phyloP scores from a whole-genome alignment of 2,329 filamentous ascomycete species.

The Eutypella sp. region DNA sequence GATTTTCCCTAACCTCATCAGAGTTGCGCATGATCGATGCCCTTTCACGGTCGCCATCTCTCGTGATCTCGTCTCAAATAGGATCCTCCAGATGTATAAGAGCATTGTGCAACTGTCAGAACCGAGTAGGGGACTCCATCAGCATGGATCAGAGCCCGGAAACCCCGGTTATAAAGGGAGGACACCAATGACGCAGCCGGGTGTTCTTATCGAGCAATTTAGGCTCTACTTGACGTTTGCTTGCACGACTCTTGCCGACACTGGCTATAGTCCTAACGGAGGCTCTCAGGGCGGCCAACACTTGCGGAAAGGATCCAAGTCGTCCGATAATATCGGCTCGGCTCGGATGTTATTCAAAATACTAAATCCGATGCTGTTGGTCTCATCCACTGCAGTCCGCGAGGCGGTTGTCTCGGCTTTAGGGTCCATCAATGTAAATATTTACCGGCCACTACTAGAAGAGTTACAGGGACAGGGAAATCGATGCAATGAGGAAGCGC shows the following conservation, averaged over 20 bases:
- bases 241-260: constrained; percentile 87
- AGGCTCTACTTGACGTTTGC: constrained; percentile 96
- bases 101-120: constrained; percentile 77
- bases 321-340: constrained; percentile 75
- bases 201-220: constrained; percentile 93
- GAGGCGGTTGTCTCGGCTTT: constrained; percentile 88
- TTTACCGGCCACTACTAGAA: constrained; percentile 86
- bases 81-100: constrained; percentile 89
- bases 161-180: constrained; percentile 48
- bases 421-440: constrained; percentile 90
- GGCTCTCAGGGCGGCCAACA: constrained; percentile 62
- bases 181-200: constrained; percentile 68
- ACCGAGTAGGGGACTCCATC: constrained; percentile 56
- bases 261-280: constrained; percentile 60
- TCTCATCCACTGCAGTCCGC: constrained; percentile 72
- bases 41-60: constrained; percentile 87
- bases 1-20: constrained; percentile 90
- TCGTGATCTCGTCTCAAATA: constrained; percentile 86
- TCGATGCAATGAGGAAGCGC: constrained; percentile 83
- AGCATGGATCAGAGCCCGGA: constrained; percentile 54
- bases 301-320: constrained; percentile 72
- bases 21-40: constrained; percentile 85
- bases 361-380: constrained; percentile 80
- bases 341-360: constrained; percentile 87
- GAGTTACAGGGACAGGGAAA: constrained; percentile 82